A percentile compares a stretch with the other conserved stretches of the same genome.
Evolutionary conservation across 352 stramenopile genomes (phyloP).

Genomic region (Phytophthora europaea): DNA sequence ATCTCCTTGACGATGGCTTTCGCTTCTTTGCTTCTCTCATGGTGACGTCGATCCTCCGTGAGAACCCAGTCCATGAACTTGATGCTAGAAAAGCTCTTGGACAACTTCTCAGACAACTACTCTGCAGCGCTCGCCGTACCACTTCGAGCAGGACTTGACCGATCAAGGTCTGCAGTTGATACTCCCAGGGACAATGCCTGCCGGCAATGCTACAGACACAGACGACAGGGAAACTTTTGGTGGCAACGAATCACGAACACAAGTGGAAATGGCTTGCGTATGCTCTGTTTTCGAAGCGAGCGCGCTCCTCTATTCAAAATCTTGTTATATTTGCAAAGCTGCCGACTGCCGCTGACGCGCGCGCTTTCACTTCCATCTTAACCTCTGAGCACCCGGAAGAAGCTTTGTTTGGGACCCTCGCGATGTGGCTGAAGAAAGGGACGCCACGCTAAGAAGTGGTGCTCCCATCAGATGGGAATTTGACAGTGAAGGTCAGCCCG

Average conservation of each 20-base stretch:
- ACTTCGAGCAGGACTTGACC: not conserved
- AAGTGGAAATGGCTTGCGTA: not conserved
- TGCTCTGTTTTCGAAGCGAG: not conserved
- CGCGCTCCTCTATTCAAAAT: not conserved
- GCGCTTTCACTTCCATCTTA: not conserved
- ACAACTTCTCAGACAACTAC: not conserved
- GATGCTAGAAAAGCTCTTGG: not conserved
- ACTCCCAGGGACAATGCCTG: not conserved
- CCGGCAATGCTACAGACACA: not conserved
- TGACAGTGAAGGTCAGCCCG: not conserved
- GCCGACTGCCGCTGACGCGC: not conserved
- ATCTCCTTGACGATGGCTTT: not conserved
- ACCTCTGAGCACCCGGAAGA: not conserved
- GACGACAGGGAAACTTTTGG: not conserved
- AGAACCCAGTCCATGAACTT: not conserved
- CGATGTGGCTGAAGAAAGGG: not conserved
- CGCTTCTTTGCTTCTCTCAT: not conserved
- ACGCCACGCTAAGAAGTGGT: not conserved
- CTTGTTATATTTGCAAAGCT: not conserved
- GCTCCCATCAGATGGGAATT: not conserved
- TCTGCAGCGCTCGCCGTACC: not conserved
- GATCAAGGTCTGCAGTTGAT: not conserved
- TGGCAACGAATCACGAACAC: not conserved
- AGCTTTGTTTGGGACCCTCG: not conserved
- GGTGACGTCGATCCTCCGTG: not conserved